Percentiles rank a stretch among this genome's conserved stretches.
Evolutionary conservation across 2,329 filamentous ascomycete species (phyloP).

Genomic region (Botrytis hyacinthi): DNA sequence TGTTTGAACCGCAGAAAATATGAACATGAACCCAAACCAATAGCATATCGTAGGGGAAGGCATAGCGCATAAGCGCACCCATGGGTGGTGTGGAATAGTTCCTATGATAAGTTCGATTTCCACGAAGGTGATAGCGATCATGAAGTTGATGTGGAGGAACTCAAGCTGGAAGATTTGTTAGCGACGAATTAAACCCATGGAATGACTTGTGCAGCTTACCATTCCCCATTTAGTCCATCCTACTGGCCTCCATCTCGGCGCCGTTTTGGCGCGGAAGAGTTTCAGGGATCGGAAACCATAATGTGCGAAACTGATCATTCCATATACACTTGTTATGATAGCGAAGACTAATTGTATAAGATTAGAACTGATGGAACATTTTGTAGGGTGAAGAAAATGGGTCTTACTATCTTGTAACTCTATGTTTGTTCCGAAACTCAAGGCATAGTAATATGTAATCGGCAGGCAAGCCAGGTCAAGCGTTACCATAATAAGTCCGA

Average conservation of each 20-base stretch:
- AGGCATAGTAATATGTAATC: conserved; percentile 34
- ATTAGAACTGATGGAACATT: conserved; percentile 1
- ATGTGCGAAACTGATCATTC: conserved; percentile 34
- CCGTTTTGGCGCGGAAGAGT: conserved; percentile 28
- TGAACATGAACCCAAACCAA: conserved; percentile 31
- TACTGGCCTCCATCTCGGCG: conserved; percentile 31
- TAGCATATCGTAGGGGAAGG: conserved; percentile 34
- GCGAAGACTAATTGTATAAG: conserved; percentile 29
- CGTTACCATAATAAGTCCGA: conserved; percentile 26
- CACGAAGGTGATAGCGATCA: conserved; percentile 31
- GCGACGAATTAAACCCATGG: conserved; percentile 1
- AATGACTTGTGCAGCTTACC: conserved; percentile 22
- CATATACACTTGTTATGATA: conserved; percentile 33
- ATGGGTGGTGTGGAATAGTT: conserved; percentile 29
- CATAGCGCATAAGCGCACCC: conserved; percentile 34
- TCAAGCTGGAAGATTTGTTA: conserved; percentile 24
- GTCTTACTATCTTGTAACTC: conserved; percentile 31
- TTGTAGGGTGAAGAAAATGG: not conserved
- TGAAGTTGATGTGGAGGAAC: conserved; percentile 33
- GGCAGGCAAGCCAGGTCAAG: conserved; percentile 33
- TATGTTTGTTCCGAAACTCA: conserved; percentile 32
- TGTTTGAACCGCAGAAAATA: conserved; percentile 28
- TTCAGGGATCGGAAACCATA: conserved; percentile 32
- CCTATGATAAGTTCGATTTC: conserved; percentile 34
- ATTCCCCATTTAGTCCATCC: conserved; percentile 36